A percentile compares a stretch with the other conserved stretches of the same genome.
Conservation (phyloP, 1,284 basidiomycete species). For the Ustilago trichophora region DNA sequence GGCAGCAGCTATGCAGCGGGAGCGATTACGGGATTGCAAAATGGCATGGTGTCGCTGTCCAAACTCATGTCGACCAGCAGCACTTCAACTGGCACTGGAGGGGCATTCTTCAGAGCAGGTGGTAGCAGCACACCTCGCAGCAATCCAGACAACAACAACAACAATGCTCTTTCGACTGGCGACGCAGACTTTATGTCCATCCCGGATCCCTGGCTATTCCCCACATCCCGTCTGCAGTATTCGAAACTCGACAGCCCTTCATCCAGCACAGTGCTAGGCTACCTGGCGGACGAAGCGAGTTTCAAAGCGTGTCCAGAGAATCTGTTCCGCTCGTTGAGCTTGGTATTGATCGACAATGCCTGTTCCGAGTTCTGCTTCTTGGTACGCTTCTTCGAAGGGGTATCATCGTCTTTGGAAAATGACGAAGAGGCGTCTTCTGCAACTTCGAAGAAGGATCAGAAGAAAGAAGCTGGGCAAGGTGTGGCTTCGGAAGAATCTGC, state of each 20-base stretch:
- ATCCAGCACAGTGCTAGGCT: slow-evolving; percentile 54
- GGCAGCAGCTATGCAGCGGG: not conserved
- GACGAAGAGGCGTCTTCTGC: not conserved
- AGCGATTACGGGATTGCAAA: not conserved
- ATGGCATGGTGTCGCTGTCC: slow-evolving; percentile 8
- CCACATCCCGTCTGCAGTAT: slow-evolving; percentile 41
- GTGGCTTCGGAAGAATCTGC: slow-evolving; percentile 11
- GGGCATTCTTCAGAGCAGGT: too few relatives aligned
- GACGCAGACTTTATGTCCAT: too few relatives aligned
- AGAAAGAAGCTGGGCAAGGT: not conserved
- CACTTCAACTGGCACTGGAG: too few relatives aligned
- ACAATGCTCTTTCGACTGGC: too few relatives aligned
- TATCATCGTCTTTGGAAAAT: not conserved
- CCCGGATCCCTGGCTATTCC: slow-evolving; percentile 44
- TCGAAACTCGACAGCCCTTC: slow-evolving; percentile 32
- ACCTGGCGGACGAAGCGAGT: slow-evolving; percentile 55
- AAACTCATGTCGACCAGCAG: not conserved
- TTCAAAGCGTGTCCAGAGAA: slow-evolving; percentile 55
- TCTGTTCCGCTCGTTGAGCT: slow-evolving; percentile 57
- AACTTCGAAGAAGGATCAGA: not conserved
- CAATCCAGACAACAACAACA: too few relatives aligned
- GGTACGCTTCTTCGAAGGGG: slow-evolving; percentile 58
- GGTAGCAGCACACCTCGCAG: too few relatives aligned
- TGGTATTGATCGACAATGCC: slow-evolving; percentile 62
- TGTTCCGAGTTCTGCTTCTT: slow-evolving; percentile 64